A percentile compares a stretch with the other conserved stretches of the same genome.
Evolutionary conservation across 768 basidiomycete genomes (phyloP).

Genomic region (Phanerochaete carnosa): DNA sequence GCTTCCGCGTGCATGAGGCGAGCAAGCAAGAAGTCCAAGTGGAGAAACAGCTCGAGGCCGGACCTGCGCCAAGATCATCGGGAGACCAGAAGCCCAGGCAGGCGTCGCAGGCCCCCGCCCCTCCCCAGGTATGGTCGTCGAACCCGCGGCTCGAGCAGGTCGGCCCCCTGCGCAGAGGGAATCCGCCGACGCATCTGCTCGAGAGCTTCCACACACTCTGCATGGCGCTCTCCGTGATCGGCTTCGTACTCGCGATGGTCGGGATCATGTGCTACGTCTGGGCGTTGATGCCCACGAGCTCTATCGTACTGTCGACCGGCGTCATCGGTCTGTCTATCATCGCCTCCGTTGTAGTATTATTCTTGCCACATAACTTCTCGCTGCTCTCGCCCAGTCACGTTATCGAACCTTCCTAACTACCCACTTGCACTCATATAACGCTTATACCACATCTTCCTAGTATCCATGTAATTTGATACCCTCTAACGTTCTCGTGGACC

Average conservation of each 20-base stretch:
- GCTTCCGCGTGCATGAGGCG: conserved; percentile 53
- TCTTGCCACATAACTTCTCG: neutral
- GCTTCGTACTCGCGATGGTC: conserved; percentile 47
- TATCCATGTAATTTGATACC: neutral
- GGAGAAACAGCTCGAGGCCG: conserved; percentile 21
- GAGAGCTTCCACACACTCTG: conserved; percentile 47
- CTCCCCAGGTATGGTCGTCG: conserved; percentile 34
- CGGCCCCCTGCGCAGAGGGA: conserved; percentile 38
- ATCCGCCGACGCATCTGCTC: conserved; percentile 44
- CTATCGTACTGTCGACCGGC: conserved; percentile 39
- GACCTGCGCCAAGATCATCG: too few relatives aligned
- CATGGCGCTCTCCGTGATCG: conserved; percentile 41
- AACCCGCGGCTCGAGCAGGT: conserved; percentile 53
- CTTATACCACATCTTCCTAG: neutral
- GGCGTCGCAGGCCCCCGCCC: neutral
- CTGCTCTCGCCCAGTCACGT: neutral
- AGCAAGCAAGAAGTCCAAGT: conserved; percentile 42
- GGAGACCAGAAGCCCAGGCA: neutral
- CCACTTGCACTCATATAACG: too few relatives aligned
- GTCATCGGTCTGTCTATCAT: conserved; percentile 37
- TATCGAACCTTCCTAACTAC: neutral
- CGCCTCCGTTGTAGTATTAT: conserved; percentile 12
- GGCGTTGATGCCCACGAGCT: conserved; percentile 42
- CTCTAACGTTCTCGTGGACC: too few relatives aligned
- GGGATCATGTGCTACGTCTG: conserved; percentile 53